Percentiles rank a stretch among this genome's conserved stretches.
Evolutionary conservation across 768 basidiomycete genomes (phyloP).

Genomic region (Epithele typhae): DNA sequence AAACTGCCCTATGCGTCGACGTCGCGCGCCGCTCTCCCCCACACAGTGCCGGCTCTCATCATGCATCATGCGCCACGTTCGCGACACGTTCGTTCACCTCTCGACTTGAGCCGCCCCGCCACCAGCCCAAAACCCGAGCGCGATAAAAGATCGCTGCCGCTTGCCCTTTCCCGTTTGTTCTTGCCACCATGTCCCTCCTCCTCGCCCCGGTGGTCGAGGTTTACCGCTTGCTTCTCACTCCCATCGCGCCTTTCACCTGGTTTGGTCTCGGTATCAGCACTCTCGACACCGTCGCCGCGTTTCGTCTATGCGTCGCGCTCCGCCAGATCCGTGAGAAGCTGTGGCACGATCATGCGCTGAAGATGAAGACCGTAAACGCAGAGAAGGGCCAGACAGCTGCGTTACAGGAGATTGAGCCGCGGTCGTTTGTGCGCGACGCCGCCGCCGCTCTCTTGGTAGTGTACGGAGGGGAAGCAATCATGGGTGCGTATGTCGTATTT

Average conservation of each 20-base stretch:
- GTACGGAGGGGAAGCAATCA: constrained; percentile 73
- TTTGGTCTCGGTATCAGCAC: constrained; percentile 55
- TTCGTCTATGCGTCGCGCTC: constrained; percentile 66
- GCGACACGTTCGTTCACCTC: constrained; percentile 1
- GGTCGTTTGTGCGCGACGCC: constrained; percentile 55
- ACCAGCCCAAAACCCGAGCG: neutral
- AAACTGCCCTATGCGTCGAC: neutral
- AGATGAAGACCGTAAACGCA: constrained; percentile 14
- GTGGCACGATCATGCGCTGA: constrained; percentile 37
- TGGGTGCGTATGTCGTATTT: constrained; percentile 38
- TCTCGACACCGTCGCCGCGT: constrained; percentile 61
- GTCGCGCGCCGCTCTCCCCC: neutral
- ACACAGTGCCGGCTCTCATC: neutral
- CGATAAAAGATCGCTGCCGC: neutral
- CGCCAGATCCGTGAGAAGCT: constrained; percentile 60
- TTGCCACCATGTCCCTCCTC: constrained; percentile 30
- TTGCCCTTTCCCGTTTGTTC: neutral
- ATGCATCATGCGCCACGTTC: neutral
- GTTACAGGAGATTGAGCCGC: constrained; percentile 35
- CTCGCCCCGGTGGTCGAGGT: constrained; percentile 41
- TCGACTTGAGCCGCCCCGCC: neutral
- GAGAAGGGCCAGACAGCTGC: constrained; percentile 32
- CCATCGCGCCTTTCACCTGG: constrained; percentile 65
- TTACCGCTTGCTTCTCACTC: constrained; percentile 50
- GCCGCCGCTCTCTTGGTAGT: constrained; percentile 62